phyloP scores from a whole-genome alignment of 2,329 filamentous ascomycete genomes.

The Whalleya microplaca region DNA sequence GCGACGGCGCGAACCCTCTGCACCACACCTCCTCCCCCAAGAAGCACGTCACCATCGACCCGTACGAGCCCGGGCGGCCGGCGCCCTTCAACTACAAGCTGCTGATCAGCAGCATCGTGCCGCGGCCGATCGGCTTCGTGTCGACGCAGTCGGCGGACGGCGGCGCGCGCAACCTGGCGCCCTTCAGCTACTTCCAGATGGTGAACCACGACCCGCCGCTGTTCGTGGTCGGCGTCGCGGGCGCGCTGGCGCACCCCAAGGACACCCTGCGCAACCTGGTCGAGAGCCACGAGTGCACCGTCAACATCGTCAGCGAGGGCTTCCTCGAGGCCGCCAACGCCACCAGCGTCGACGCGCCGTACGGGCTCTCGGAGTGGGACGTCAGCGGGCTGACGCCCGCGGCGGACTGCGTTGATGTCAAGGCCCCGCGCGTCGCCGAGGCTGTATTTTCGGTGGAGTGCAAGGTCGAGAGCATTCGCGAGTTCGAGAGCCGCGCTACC shows the following conservation, averaged over 20 bases:
- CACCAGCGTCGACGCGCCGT: slow-evolving; percentile 77
- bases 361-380: slow-evolving; percentile 78
- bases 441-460: slow-evolving; percentile 83
- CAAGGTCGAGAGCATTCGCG: slow-evolving; percentile 72
- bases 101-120: slow-evolving; percentile 80
- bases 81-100: slow-evolving; percentile 85
- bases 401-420: slow-evolving; percentile 65
- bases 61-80: slow-evolving; percentile 71
- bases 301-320: slow-evolving; percentile 86
- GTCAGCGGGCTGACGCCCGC: slow-evolving; percentile 75
- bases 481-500: slow-evolving; percentile 74
- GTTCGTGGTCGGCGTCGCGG: slow-evolving; percentile 65
- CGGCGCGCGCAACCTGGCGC: slow-evolving; percentile 71
- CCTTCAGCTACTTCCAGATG: slow-evolving; percentile 85
- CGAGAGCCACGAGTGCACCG: slow-evolving; percentile 74
- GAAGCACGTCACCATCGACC: slow-evolving; percentile 77
- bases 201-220: slow-evolving; percentile 86
- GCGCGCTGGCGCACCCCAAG: slow-evolving; percentile 61
- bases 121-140: slow-evolving; percentile 75
- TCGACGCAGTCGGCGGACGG: slow-evolving; percentile 64
- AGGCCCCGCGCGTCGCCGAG: slow-evolving; percentile 75
- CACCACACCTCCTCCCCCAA: slow-evolving; percentile 40
- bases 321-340: slow-evolving; percentile 88
- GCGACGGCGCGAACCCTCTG: slow-evolving; percentile 65
- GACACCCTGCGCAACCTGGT: slow-evolving; percentile 77